Evolutionary conservation across 108 stramenopile genomes (phyloP), one percentile per base, ranked within the genome.

Genomic region (Nannochloropsis gaditana): DNA sequence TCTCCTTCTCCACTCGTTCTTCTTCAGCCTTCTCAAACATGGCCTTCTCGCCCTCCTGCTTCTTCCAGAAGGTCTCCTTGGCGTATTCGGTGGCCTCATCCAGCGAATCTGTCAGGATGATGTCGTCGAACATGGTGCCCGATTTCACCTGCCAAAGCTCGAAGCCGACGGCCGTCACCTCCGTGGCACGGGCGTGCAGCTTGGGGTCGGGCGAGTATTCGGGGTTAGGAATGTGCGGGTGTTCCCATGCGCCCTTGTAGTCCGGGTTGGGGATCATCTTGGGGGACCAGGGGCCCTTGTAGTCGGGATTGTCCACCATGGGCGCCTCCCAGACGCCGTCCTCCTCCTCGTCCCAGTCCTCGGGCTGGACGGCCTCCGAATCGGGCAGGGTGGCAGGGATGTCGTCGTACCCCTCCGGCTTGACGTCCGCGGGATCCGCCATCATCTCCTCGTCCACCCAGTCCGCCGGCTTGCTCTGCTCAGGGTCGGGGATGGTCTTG

Each of bases 141-240:
- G 95, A 87, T 86, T 93, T 97, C 41, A 99, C 99, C 92, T 97
- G 96, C 99, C 97, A 98, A 83, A 99, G 92, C 93, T 99, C 99
- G 87, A 99, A 99, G 45, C 98, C 99, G 85, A 99, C 93, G 87
- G 97, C 95, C 41, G 96, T 96, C 90, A 96, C 96, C 84, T 94
- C 94, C 21, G 45, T 90, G 89, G 89, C 91, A 42, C 90, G 85
- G 21, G 59, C 44, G 90, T 89, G 15, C 43, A 92, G 50, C 43
- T 79, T 89, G 42, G 43, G 42, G 86, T 93, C 92, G 47, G 90
- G 88, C 44, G 85, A 21, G 89, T 92, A 93, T 44, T 91, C 92
- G 9, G 92, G 90, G 91, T 92, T 92, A 15, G 81, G 45, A 42
- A 92, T 84, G 83, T 89, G 81, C 44, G 89, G 89, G 45, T 87